These are phyloP conservation scores for Pholiota molesta DNA, from an alignment of 768 basidiomycete genomes.

Conservation along the genomic window DNA sequence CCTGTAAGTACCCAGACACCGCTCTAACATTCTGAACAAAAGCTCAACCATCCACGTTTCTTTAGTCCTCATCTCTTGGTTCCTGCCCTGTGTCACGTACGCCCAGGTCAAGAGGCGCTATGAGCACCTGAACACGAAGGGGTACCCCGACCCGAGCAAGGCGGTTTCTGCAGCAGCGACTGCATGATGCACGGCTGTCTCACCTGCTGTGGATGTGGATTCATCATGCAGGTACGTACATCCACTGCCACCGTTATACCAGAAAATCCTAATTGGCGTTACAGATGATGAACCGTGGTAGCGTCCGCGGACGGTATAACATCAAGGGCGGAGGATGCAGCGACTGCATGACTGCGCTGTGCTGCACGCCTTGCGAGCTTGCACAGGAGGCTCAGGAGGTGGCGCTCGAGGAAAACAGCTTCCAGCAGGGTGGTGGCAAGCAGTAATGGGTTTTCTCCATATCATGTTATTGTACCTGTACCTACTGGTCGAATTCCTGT, in stretches of 20 bases:
- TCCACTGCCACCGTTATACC: not conserved
- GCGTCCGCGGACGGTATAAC: constrained; percentile 44
- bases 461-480: not conserved
- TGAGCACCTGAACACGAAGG: constrained; percentile 39
- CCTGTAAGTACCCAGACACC: constrained; percentile 27
- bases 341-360: constrained; percentile 44
- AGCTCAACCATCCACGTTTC: not conserved
- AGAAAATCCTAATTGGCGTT: not conserved
- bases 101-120: constrained; percentile 40
- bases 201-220: constrained; percentile 35
- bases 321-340: constrained; percentile 44
- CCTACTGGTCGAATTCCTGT: not conserved
- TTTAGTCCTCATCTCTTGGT: constrained; percentile 39
- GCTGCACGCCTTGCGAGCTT: constrained; percentile 52
- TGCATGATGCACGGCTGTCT: constrained; percentile 39
- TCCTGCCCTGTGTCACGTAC: constrained; percentile 47
- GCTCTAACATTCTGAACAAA: not conserved
- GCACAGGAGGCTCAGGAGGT: constrained; percentile 53
- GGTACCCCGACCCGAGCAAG: constrained; percentile 39
- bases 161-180: constrained; percentile 35
- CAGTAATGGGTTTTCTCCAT: not conserved
- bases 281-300: constrained; percentile 37
- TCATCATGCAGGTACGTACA: constrained; percentile 40
- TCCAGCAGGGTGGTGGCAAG: constrained; percentile 13
- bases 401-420: constrained; percentile 29